Conservation (phyloP, 225 moss, liverwort and hornwort genomes). For the Thuidium tamariscinum region DNA sequence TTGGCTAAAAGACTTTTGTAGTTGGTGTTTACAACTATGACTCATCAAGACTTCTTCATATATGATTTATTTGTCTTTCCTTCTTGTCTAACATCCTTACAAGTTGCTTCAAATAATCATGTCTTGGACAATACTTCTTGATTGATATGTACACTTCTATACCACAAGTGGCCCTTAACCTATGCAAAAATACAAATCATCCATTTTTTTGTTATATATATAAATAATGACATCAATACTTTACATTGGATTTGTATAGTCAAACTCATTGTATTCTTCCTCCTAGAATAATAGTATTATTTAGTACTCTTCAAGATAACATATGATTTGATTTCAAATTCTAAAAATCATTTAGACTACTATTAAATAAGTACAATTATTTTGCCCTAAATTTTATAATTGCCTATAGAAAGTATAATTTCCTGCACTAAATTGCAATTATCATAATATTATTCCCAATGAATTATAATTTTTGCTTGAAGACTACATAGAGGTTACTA, state of each 20-base stretch:
- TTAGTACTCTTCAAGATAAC: not conserved
- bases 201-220: not conserved
- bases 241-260: not conserved
- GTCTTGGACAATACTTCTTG: too few species aligned
- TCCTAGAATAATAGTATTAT: not conserved
- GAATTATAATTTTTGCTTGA: not conserved
- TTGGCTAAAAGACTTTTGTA: too few species aligned
- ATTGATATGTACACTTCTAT: too few species aligned
- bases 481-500: not conserved
- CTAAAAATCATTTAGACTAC: not conserved
- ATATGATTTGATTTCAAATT: not conserved
- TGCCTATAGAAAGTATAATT: not conserved
- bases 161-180: too few species aligned
- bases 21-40: too few species aligned
- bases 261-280: not conserved
- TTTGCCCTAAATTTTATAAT: not conserved
- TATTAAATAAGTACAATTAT: not conserved
- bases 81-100: too few species aligned
- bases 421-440: not conserved
- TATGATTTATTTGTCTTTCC: too few species aligned
- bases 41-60: too few species aligned
- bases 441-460: not conserved
- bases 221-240: not conserved
- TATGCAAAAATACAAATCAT: not conserved
- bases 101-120: too few species aligned